Conservation (phyloP, 768 basidiomycete genomes). For the Dioszegia crocea region DNA sequence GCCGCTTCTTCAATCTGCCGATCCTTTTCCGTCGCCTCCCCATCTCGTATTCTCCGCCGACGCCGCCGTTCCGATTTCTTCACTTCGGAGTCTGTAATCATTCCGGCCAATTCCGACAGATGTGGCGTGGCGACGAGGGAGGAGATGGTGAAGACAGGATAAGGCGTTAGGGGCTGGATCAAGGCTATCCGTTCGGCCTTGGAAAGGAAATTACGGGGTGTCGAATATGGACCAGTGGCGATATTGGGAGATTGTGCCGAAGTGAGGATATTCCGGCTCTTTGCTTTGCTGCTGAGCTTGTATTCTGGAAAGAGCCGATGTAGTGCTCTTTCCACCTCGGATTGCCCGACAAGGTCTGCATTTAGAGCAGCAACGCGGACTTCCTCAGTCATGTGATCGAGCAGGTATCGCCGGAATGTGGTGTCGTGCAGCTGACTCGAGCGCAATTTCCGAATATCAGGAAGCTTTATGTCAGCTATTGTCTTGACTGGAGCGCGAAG, state of each 20-base stretch:
- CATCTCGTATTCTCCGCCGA: slow-evolving; percentile 24
- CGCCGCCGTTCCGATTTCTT: slow-evolving; percentile 28
- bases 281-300: background rate
- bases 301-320: slow-evolving; percentile 23
- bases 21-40: slow-evolving; percentile 22
- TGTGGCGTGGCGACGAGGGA: slow-evolving; percentile 20
- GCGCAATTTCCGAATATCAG: slow-evolving; percentile 21
- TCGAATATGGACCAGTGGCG: background rate
- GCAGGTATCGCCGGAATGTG: slow-evolving; percentile 41
- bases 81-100: slow-evolving; percentile 27
- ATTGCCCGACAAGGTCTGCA: background rate
- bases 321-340: slow-evolving; percentile 3
- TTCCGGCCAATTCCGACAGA: slow-evolving; percentile 22
- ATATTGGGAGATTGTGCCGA: slow-evolving; percentile 2
- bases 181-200: background rate
- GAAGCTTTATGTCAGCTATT: slow-evolving; percentile 18
- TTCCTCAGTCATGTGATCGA: slow-evolving; percentile 36
- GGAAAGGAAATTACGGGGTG: background rate
- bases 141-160: slow-evolving; percentile 21
- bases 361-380: slow-evolving; percentile 7
- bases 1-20: slow-evolving; percentile 12
- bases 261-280: background rate
- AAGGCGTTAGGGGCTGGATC: background rate
- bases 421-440: slow-evolving; percentile 32
- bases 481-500: background rate